These are phyloP conservation scores for Madurella fahalii DNA, from an alignment of 2,329 filamentous ascomycete species.

Conservation along the genomic window DNA sequence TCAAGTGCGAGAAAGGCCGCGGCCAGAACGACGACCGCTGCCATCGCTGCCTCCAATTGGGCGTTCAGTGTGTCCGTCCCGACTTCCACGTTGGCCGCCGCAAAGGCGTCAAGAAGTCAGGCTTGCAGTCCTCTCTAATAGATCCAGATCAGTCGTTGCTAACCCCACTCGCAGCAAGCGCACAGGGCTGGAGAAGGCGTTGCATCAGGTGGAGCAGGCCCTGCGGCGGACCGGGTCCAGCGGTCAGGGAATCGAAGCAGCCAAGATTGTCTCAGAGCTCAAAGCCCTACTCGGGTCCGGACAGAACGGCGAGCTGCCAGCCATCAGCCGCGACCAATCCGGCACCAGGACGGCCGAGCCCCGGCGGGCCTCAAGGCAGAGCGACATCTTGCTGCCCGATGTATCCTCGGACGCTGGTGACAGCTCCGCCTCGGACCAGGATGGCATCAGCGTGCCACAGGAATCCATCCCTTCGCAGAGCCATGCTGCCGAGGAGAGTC, in stretches of 20 bases:
- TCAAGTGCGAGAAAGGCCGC: constrained; percentile 58
- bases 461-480: constrained; percentile 26
- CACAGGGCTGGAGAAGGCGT: constrained; percentile 68
- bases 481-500: constrained; percentile 43
- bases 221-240: constrained; percentile 52
- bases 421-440: constrained; percentile 28
- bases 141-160: not conserved
- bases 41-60: constrained; percentile 56
- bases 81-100: constrained; percentile 70
- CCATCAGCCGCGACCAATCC: constrained; percentile 12
- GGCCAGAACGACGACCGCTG: constrained; percentile 49
- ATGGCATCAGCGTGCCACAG: constrained; percentile 28
- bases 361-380: constrained; percentile 13
- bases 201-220: constrained; percentile 70
- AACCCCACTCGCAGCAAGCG: constrained; percentile 54
- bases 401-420: constrained; percentile 28
- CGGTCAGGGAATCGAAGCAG: constrained; percentile 41
- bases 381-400: constrained; percentile 22
- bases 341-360: constrained; percentile 12
- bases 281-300: constrained; percentile 37
- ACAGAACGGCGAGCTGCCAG: constrained; percentile 17
- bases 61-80: constrained; percentile 62
- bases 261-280: constrained; percentile 43
- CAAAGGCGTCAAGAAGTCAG: constrained; percentile 73
- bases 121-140: not conserved